A percentile compares a stretch with the other conserved stretches of the same genome.
Conservation (phyloP, 2,329 filamentous ascomycete genomes). For the Cladophialophora chaetospira region DNA sequence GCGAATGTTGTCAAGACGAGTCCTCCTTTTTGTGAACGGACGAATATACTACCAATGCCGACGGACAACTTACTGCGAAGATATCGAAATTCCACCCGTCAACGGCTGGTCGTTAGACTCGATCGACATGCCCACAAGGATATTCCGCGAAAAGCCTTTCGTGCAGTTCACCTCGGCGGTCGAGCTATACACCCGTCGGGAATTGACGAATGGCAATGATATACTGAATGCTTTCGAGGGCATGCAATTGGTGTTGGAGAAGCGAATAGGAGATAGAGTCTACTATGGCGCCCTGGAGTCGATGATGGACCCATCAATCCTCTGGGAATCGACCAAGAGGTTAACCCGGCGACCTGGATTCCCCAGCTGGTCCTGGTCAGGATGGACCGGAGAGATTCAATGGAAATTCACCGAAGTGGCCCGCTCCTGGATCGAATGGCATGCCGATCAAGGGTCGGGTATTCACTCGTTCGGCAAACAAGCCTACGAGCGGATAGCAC, state of each 20-base stretch:
- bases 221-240: slow-evolving; percentile 34
- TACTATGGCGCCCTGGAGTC: slow-evolving; percentile 31
- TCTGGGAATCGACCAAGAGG: slow-evolving; percentile 34
- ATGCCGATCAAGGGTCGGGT: slow-evolving; percentile 20
- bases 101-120: slow-evolving; percentile 34
- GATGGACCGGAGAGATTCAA: slow-evolving; percentile 34
- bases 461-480: slow-evolving; percentile 30
- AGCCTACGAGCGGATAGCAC: slow-evolving; percentile 22
- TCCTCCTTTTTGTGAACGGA: slow-evolving; percentile 41
- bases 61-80: slow-evolving; percentile 33
- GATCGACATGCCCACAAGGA: slow-evolving; percentile 34
- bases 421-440: slow-evolving; percentile 34
- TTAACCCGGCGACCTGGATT: slow-evolving; percentile 28
- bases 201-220: slow-evolving; percentile 31
- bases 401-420: slow-evolving; percentile 33
- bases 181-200: slow-evolving; percentile 34
- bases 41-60: slow-evolving; percentile 35
- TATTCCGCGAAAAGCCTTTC: slow-evolving; percentile 33
- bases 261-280: slow-evolving; percentile 28
- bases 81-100: slow-evolving; percentile 31
- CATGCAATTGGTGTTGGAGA: slow-evolving; percentile 32
- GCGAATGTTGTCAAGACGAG: slow-evolving; percentile 40
- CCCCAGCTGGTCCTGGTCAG: slow-evolving; percentile 34
- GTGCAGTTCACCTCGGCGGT: slow-evolving; percentile 34
- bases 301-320: slow-evolving; percentile 32